These are phyloP conservation scores for Huiozyma naganishii DNA, from an alignment of 805 yeast species.

Conservation along the genomic window DNA sequence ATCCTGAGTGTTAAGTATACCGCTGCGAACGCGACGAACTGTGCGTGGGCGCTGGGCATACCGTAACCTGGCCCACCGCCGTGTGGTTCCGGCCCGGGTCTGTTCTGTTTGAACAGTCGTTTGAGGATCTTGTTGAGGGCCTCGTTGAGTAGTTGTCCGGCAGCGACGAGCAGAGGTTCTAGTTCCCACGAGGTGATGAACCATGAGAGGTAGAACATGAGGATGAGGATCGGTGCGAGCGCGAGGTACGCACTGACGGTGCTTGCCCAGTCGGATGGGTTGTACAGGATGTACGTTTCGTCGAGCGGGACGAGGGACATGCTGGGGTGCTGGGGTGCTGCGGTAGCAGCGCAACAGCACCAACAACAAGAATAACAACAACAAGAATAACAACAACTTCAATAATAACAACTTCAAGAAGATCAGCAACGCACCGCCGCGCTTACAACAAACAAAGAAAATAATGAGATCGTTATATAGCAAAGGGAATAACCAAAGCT, in stretches of 20 bases:
- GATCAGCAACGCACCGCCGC: too few relatives aligned
- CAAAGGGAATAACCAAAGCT: too few relatives aligned
- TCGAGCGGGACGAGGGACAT: constrained; percentile 52
- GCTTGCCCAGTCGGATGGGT: constrained; percentile 53
- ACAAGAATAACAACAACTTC: too few relatives aligned
- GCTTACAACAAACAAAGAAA: too few relatives aligned
- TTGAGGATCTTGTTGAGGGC: constrained; percentile 59
- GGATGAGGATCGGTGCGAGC: constrained; percentile 65
- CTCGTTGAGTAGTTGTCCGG: constrained; percentile 79
- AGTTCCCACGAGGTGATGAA: constrained; percentile 72
- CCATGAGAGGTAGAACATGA: constrained; percentile 77
- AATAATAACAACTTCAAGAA: too few relatives aligned
- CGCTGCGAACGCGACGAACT: constrained; percentile 76
- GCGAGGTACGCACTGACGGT: constrained; percentile 60
- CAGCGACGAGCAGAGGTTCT: constrained; percentile 73
- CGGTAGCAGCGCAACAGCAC: not conserved
- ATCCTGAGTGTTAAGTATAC: constrained; percentile 11
- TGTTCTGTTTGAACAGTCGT: constrained; percentile 49
- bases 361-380: too few relatives aligned
- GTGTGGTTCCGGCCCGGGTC: constrained; percentile 42
- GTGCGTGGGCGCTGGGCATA: constrained; percentile 96
- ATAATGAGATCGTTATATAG: too few relatives aligned
- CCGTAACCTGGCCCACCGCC: constrained; percentile 55
- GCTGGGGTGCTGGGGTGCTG: not conserved
- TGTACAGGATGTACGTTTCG: constrained; percentile 75